Base-by-base conservation (phyloP, 164 flowering plant genomes). In the Vitis cinerea region DNA sequence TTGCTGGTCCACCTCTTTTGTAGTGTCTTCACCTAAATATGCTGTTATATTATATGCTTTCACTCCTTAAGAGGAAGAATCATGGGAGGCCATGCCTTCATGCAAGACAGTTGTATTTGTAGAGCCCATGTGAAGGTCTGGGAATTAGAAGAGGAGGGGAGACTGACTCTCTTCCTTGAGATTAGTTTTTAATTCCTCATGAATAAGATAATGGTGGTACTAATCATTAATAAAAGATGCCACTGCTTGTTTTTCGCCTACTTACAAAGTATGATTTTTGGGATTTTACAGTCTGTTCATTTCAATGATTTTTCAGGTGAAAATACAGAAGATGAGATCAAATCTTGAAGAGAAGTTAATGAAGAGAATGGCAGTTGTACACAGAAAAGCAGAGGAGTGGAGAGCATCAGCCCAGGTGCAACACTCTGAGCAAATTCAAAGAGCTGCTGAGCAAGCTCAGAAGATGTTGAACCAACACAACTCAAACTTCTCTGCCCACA, bases 381-480 rank as follows among this genome's bases (percentile, higher is more conserved):
- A 90, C 54, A 77, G 95, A 69, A 92, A 85, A 81, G 97, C 98
- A 0, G 98, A 94, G 67, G 98, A 94, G 61, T 86, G 84, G 89
- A 84, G 91, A 65, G 88, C 76, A 66, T 66, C 83, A 51, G 94
- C 97, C 1, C 86, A 81, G 75, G 69, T 77, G 49, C 87, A 92
- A 64, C 98, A 94, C 74, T 73, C 88, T 8, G 90, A 86, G 51
- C 94, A 88, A 59, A 78, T 82, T 6, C 79, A 74, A 14, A 91
- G 52, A 73, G 83, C 84, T 10, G 63, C 81, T 17, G 81, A 74
- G 69, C 83, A 84, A 65, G 79, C 82, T 10, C 79, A 76, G 61
- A 91, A 83, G 79, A 80, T 81, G 73, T 74, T 74, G 51, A 78
- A 67, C 56, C 71, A 70, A 37, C 75, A 68, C 54, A 75, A 68